phyloP scores from a whole-genome alignment of 164 flowering plant genomes.

The Macadamia integrifolia region DNA sequence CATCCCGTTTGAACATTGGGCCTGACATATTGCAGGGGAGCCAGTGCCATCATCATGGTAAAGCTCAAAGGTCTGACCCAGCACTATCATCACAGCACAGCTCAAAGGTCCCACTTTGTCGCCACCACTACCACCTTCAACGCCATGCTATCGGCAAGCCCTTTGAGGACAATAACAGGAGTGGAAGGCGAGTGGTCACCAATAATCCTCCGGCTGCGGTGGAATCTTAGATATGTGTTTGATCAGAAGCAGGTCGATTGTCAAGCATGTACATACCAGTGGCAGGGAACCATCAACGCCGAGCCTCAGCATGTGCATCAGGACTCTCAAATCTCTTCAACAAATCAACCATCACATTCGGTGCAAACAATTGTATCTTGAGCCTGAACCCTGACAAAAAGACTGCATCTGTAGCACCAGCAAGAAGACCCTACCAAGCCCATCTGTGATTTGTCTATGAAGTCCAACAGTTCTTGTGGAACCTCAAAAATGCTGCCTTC shows the following conservation, averaged over 20 bases:
- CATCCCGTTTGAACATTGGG: no score
- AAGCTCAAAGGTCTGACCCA: conserved; percentile 63
- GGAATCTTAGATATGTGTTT: conserved; percentile 17
- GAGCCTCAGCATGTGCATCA: conserved; percentile 12
- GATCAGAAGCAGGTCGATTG: conserved; percentile 16
- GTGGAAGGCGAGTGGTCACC: conserved; percentile 59
- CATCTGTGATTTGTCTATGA: conserved; percentile 7
- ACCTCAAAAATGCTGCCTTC: no score
- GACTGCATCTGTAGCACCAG: conserved; percentile 73
- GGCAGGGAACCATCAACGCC: conserved; percentile 26
- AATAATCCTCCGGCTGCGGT: conserved; percentile 40
- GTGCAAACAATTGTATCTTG: conserved; percentile 42
- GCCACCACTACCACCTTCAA: background rate
- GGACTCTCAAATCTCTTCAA: conserved; percentile 46
- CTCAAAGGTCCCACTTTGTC: conserved; percentile 41
- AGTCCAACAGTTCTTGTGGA: no score
- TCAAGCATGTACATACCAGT: conserved; percentile 45
- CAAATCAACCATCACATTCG: conserved; percentile 60
- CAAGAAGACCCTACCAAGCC: conserved; percentile 31
- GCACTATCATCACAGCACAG: conserved; percentile 67
- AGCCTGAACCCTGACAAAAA: conserved; percentile 34
- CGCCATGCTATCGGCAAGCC: conserved; percentile 23
- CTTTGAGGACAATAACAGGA: conserved; percentile 71
- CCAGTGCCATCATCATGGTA: conserved; percentile 27
- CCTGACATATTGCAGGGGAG: no score